Evolutionary conservation across 805 yeast genomes (phyloP), one percentile per base, ranked within the genome.

Genomic region (Candida andamanensis): DNA sequence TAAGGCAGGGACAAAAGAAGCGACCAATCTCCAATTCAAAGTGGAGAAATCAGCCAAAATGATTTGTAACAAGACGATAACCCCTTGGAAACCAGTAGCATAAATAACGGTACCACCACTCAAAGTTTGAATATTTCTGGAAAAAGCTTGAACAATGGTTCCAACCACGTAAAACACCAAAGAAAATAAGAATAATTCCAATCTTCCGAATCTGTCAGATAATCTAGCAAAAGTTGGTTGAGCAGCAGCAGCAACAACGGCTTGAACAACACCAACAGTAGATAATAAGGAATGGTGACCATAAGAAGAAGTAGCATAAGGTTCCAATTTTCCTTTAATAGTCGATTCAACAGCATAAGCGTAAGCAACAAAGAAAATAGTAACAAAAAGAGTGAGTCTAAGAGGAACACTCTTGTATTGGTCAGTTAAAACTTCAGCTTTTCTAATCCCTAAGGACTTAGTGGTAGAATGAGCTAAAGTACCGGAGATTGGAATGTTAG

Each of bases 1-100:
- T 46, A 76, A 63, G 4, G 85, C 75, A 15, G 89, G 85, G 22
- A 78, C 60, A 42, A 78, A 76, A 21, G 81, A 74, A 44, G 67
- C 72, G 28, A 74, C 63, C 44, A 82, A 66, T 63, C 92, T 75
- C 82, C 86, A 79, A 51, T 74, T 79, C 47, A 82, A 63, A 39
- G 70, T 65, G 6, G 89, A 78, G 47, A 75, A 66, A 54, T 83
- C 94, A 2, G 85, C 78, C 37, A 76, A 52, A 26, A 81, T 61
- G 23, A 82, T 58, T 43, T 76, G 68, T 21, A 80, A 51, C 29
- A 78, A 54, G 32, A 82, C 60, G 23, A 75, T 60, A 15, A 76
- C 65, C 39, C 89, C 86, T 18, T 80, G 73, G 52, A 75, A 80
- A 8, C 94, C 61, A 42, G 56, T 44, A 38, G 57, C 63, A 45